Evolutionary conservation across 768 basidiomycete genomes (phyloP), one percentile per base, ranked within the genome.

Genomic region (Auriscalpium microsporum): DNA sequence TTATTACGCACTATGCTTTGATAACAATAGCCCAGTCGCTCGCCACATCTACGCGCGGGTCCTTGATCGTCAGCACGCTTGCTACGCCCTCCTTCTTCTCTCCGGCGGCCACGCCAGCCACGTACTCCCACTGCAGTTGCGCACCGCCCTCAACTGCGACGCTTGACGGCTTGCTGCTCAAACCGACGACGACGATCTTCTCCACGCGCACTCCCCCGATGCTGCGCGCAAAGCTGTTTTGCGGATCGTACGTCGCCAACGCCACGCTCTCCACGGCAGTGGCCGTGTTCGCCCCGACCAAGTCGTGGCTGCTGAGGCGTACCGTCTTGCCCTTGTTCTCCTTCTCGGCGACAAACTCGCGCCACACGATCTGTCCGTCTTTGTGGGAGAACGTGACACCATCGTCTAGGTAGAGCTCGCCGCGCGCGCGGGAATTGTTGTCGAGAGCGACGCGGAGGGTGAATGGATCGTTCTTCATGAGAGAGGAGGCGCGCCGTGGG

Each of bases 321-420:
- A 84, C 67, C 51, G 70, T 76, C 59, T 81, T 71, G 47, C 66
- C 69, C 65, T 70, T 72, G 65, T 71, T 73, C 11, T 69, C 68
- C 67, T 77, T 76, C 53, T 74, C 77, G 23, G 90, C 84, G 23
- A 64, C 64, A 64, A 94, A 90, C 57, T 77, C 73, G 54, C 91
- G 83, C 90, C 90, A 94, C 56, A 96, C 75, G 66, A 90, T 81
- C 56, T 92, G 76, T 34, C 96, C 96, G 7, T 78, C 66, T 56
- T 79, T 72, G 69, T 94, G 84, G 5, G 77, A 72, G 69, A 83
- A 98, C 0, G 86, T 81, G 51, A 86, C 87, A 13, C 96, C 96
- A 62, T 98, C 96, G 67, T 99, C 96, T 54, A 95, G 80, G 71
- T 98, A 99, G 38, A 99, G 76, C 64, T 94, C 90, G 38, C 96